Conservation (phyloP, 208 protist genomes). For the Leishmania major region DNA sequence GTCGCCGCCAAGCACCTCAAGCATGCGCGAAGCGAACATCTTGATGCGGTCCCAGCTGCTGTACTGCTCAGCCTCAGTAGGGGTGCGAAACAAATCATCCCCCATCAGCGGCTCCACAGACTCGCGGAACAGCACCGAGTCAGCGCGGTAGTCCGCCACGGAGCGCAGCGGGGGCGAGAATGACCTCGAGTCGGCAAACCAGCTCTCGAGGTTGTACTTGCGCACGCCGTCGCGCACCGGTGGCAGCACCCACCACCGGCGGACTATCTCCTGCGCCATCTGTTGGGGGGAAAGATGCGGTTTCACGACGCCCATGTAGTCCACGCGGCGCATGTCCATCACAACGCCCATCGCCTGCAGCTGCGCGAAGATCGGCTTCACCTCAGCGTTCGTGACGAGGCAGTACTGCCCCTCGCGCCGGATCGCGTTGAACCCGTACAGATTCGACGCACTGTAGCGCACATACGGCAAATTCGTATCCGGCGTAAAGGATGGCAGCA, state of each 20-base stretch:
- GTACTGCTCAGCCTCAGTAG: not conserved
- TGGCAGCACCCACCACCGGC: not conserved
- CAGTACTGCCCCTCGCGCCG: conserved; percentile 27
- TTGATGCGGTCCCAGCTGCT: not conserved
- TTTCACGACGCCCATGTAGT: not conserved
- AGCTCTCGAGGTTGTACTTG: conserved; percentile 5
- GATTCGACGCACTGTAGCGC: not conserved
- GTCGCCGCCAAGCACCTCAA: not conserved
- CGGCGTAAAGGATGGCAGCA: conserved; percentile 14
- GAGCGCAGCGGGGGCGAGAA: not conserved
- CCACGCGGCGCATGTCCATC: conserved; percentile 1
- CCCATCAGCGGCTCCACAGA: not conserved
- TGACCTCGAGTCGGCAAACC: not conserved
- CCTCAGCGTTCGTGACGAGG: conserved; percentile 16
- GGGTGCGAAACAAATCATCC: not conserved
- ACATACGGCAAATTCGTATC: not conserved
- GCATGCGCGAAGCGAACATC: not conserved
- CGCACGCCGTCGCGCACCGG: not conserved
- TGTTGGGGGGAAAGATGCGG: not conserved
- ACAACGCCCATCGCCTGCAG: not conserved
- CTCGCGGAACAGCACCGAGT: not conserved
- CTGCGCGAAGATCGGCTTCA: not conserved
- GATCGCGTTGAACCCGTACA: conserved; percentile 26
- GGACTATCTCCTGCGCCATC: not conserved
- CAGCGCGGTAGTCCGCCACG: not conserved